These are phyloP conservation scores for Leishmania guyanensis DNA, from an alignment of 208 protist genomes.

Conservation along the genomic window DNA sequence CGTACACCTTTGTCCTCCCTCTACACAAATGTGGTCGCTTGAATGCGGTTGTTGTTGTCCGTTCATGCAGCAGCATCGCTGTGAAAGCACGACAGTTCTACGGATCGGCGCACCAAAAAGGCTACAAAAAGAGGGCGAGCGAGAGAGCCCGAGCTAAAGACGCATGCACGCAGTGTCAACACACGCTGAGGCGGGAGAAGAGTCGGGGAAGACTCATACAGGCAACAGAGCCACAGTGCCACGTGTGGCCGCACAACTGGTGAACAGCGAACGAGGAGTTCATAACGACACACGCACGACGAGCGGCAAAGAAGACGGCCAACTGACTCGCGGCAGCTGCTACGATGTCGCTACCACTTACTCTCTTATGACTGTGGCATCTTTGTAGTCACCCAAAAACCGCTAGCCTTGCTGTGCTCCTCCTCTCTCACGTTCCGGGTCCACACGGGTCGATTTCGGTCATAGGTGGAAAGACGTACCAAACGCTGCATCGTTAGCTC, in stretches of 20 bases:
- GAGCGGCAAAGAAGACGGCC: background rate
- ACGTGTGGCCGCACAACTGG: background rate
- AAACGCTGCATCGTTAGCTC: constrained; percentile 43
- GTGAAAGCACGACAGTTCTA: background rate
- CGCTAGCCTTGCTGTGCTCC: constrained; percentile 38
- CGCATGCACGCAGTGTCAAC: background rate
- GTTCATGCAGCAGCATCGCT: background rate
- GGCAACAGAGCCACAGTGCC: background rate
- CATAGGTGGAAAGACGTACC: constrained; percentile 49
- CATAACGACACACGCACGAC: background rate
- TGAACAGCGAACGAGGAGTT: background rate
- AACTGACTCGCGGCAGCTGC: background rate
- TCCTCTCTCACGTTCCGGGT: constrained; percentile 65
- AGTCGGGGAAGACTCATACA: background rate
- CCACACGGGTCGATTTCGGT: constrained; percentile 72
- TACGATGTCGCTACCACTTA: background rate
- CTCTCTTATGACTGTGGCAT: constrained; percentile 26
- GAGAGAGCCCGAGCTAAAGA: background rate
- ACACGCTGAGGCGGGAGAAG: background rate
- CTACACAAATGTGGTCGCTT: background rate
- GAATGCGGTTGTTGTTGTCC: background rate
- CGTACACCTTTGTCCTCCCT: background rate
- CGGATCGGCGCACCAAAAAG: background rate
- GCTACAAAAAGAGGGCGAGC: background rate
- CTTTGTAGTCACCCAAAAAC: constrained; percentile 81